Conservation (phyloP, 2,329 filamentous ascomycete genomes). For the Neonectria sp. region DNA sequence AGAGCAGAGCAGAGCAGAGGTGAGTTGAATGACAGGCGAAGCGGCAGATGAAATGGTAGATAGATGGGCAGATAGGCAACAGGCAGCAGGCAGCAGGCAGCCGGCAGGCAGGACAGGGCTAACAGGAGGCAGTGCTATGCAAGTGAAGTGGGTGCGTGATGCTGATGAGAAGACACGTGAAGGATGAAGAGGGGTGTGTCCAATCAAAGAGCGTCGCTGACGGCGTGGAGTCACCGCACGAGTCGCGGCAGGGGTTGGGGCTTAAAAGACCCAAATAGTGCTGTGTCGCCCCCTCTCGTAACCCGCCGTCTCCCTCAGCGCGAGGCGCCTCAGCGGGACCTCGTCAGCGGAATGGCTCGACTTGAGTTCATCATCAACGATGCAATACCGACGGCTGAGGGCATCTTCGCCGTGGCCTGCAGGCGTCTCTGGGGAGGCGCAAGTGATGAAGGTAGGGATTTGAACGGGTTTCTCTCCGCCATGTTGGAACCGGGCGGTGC, state of each 20-base stretch:
- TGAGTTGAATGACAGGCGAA: constrained; percentile 4
- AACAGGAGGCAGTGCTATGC: constrained; percentile 19
- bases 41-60: not conserved
- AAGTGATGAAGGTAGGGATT: not conserved
- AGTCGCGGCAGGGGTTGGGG: constrained; percentile 48
- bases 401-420: not conserved
- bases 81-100: no score
- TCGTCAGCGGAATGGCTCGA: constrained; percentile 25
- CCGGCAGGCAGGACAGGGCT: not conserved
- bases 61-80: no score
- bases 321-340: constrained; percentile 35
- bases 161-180: constrained; percentile 27
- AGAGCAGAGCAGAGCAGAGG: not conserved
- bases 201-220: constrained; percentile 42
- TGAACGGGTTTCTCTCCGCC: constrained; percentile 50
- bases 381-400: not conserved
- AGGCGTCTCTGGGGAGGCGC: not conserved
- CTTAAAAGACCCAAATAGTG: constrained; percentile 73
- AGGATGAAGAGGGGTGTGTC: constrained; percentile 27
- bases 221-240: constrained; percentile 41
- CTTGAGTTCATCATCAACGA: constrained; percentile 17
- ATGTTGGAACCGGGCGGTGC: constrained; percentile 12
- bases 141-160: constrained; percentile 22
- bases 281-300: constrained; percentile 62
- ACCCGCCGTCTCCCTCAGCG: constrained; percentile 46